A percentile compares a stretch with the other conserved stretches of the same genome.
These are phyloP conservation scores for Trichothecium sympodiale DNA, from an alignment of 2,329 filamentous ascomycete genomes.

Conservation along the genomic window DNA sequence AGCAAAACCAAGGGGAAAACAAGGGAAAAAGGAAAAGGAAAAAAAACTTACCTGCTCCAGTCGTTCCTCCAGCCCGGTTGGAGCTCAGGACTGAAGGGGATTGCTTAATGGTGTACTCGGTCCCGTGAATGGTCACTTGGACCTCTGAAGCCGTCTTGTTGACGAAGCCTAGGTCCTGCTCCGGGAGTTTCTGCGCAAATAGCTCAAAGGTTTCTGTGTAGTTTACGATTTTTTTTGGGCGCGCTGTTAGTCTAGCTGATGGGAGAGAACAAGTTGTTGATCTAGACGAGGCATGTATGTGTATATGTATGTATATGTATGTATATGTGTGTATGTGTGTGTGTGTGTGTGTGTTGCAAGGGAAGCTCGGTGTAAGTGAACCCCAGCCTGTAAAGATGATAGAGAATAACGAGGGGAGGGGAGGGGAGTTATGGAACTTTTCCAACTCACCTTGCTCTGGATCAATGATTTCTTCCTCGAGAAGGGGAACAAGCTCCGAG, in stretches of 20 bases:
- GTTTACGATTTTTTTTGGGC: slow-evolving; percentile 2
- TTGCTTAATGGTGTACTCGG: slow-evolving; percentile 68
- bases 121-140: slow-evolving; percentile 55
- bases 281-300: no score
- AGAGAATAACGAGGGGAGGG: no score
- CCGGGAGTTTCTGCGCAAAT: slow-evolving; percentile 66
- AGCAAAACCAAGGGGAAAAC: slow-evolving; percentile 1
- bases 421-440: background rate
- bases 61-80: slow-evolving; percentile 50
- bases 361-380: no score
- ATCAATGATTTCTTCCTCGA: slow-evolving; percentile 35
- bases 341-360: background rate
- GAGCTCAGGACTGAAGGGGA: slow-evolving; percentile 76
- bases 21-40: slow-evolving; percentile 5
- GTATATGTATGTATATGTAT: no score
- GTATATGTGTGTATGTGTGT: no score
- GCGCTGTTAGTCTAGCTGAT: no score
- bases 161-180: slow-evolving; percentile 74
- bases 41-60: slow-evolving; percentile 33
- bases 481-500: slow-evolving; percentile 14
- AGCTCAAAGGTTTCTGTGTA: slow-evolving; percentile 72
- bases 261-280: slow-evolving; percentile 1
- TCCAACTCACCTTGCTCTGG: slow-evolving; percentile 32
- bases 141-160: slow-evolving; percentile 57
- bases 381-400: no score